Evolutionary conservation across 2,329 filamentous ascomycete genomes (phyloP), one percentile per base, ranked within the genome.

Genomic region (Monosporascus sp.): DNA sequence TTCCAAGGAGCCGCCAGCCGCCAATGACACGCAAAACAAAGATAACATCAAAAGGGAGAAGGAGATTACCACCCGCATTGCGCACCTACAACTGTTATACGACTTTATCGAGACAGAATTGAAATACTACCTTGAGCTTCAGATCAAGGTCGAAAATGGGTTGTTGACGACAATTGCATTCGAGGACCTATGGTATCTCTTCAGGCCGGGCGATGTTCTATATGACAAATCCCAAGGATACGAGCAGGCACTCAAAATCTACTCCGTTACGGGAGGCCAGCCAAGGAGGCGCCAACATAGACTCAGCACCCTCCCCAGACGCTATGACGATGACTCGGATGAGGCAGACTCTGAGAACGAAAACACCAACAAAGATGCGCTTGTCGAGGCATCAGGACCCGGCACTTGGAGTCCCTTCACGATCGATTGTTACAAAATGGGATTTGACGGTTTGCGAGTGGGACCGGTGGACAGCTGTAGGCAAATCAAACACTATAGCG

Each of bases 381-480:
- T 46, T n/a, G 49, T 45, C 31, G 45, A 37, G 11, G 45, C 44
- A 26, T 48, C 48, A 9, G 52, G 52, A 31, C 26, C 44, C 6
- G 52, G 52, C 9, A 54, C 49, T 19, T 54, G 52, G 49, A 49
- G 45, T 16, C 26, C 52, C 7, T 37, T 54, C n/a, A 54, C 52
- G 11, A 44, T 54, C 16, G 52, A 54, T n/a, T 54, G 52, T 24
- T 54, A 44, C 44, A 49, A 48, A 19, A 51, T 54, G 22, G 52
- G 44, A n/a, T 51, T 51, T 22, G 52, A 54, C 16, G 38, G 52
- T 24, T 43, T 49, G 16, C 41, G 38, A n/a, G 17, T 54, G 2
- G 52, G 52, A 2, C 38, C 52, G 11, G 38, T 54, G 20, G 44
- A 48, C 14, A 37, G 37, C 17, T 51, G 37, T 26, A 54, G 48